Percentiles rank a stretch among this genome's conserved stretches.
phyloP scores from a whole-genome alignment of 2,329 filamentous ascomycete genomes.

The Metarhizium rileyi region DNA sequence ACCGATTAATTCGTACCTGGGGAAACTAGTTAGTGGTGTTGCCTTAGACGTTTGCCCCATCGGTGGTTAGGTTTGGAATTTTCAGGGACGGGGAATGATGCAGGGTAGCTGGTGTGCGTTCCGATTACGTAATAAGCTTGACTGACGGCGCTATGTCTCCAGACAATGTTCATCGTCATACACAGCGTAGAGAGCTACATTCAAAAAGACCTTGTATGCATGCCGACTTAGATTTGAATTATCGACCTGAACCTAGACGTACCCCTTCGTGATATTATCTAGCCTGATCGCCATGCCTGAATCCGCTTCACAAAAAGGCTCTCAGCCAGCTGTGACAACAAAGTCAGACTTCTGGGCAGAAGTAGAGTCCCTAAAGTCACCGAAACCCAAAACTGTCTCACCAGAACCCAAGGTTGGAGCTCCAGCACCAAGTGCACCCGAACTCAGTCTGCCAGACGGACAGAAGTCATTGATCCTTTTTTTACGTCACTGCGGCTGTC shows the following conservation, averaged over 20 bases:
- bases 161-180: not conserved
- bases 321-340: slow-evolving; percentile 3
- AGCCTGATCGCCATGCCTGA: slow-evolving; percentile 2
- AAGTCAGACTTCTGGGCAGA: slow-evolving; percentile 24
- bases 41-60: no score
- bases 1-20: no score
- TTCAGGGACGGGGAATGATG: not conserved
- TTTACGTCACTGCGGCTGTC: slow-evolving; percentile 64
- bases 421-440: slow-evolving; percentile 43
- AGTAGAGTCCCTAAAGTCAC: slow-evolving; percentile 31
- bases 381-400: slow-evolving; percentile 31
- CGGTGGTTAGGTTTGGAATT: not conserved
- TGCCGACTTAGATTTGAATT: not conserved
- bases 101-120: not conserved
- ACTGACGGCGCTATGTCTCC: not conserved
- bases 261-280: no score
- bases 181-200: not conserved
- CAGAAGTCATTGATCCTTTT: slow-evolving; percentile 57
- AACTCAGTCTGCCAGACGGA: slow-evolving; percentile 40
- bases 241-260: not conserved
- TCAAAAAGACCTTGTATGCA: not conserved
- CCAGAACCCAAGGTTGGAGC: slow-evolving; percentile 41
- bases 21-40: no score
- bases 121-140: not conserved
- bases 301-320: not conserved